phyloP scores from a whole-genome alignment of 106 monocot species.

The Acanthochlamys bracteata region DNA sequence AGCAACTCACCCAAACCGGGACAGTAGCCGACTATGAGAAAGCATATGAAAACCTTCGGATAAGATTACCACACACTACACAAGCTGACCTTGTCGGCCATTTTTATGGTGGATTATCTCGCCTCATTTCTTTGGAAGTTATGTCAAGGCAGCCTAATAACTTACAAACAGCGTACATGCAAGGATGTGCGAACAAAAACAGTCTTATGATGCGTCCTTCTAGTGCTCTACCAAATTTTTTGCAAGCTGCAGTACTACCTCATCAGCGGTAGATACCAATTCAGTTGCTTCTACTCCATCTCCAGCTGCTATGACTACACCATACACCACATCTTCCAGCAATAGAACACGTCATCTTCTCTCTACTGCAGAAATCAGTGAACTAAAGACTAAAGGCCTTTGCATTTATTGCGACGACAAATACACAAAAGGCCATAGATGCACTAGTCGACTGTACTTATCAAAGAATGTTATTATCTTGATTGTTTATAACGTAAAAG shows the following conservation, averaged over 20 bases:
- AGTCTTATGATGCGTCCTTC: background rate
- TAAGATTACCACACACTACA: background rate
- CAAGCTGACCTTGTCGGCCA: background rate
- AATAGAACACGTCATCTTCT: background rate
- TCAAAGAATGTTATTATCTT: no score
- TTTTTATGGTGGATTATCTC: background rate
- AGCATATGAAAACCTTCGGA: background rate
- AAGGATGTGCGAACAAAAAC: background rate
- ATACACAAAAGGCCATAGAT: background rate
- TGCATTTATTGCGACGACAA: background rate
- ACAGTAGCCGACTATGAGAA: background rate
- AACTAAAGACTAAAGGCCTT: background rate
- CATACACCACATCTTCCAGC: background rate
- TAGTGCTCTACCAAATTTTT: background rate
- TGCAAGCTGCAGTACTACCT: background rate
- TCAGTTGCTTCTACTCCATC: no score
- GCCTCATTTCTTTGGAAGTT: background rate
- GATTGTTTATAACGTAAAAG: no score
- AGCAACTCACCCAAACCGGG: background rate
- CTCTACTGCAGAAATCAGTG: background rate
- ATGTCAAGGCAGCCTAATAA: background rate
- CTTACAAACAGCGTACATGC: background rate
- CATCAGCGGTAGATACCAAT: background rate
- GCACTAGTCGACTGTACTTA: background rate
- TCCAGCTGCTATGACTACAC: no score